phyloP scores from a whole-genome alignment of 2,329 filamentous ascomycete species.

The Albophoma yamanashiensis region DNA sequence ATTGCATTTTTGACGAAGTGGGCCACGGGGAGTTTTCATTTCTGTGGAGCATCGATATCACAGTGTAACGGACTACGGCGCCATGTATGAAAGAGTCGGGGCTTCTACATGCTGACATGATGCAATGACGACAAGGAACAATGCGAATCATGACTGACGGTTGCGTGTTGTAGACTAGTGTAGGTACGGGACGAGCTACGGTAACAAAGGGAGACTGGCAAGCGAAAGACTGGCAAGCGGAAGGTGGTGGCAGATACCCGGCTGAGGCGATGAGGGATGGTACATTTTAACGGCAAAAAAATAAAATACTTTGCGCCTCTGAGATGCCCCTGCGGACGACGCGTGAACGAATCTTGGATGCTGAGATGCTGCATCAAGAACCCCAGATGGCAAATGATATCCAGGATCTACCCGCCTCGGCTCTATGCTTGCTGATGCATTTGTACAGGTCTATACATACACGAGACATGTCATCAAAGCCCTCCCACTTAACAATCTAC shows the following conservation, averaged over 20 bases:
- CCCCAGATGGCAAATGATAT: neutral
- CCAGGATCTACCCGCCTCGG: neutral
- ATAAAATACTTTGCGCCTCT: neutral
- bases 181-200: neutral
- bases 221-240: neutral
- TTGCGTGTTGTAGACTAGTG: neutral
- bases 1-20: neutral
- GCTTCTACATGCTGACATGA: neutral
- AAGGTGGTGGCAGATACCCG: neutral
- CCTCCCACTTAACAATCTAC: conserved; percentile 5
- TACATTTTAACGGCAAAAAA: too few relatives aligned
- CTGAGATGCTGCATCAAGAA: neutral
- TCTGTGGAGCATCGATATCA: neutral
- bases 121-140: neutral
- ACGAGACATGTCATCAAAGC: neutral
- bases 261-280: neutral
- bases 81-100: neutral
- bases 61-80: neutral
- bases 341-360: neutral
- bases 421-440: neutral
- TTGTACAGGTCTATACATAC: neutral
- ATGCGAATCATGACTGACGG: neutral
- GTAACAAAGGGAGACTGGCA: too few relatives aligned
- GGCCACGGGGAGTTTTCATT: neutral
- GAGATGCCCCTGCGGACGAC: too few relatives aligned